Evolutionary conservation across 1,284 basidiomycete species (phyloP), one percentile per base, ranked within the genome.

Genomic region (Vanrija humicola): DNA sequence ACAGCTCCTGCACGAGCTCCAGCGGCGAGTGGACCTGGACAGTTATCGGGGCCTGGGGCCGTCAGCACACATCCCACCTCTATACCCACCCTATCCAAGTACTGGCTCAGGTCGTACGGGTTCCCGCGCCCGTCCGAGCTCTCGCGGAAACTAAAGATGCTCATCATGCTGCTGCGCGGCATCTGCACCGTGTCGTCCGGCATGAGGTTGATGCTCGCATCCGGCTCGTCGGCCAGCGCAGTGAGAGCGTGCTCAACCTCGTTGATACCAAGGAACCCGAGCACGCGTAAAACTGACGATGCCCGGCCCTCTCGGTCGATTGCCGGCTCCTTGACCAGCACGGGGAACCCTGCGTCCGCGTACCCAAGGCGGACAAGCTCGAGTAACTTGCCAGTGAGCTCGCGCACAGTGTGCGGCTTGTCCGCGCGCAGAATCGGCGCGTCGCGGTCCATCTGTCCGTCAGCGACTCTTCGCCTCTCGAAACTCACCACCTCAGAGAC

Each of bases 181-280:
- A 51, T 39, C 14, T 8, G 14, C 42, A 58, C 38, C 39, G 55
- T 39, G 34, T 75, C 73, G 23, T 72, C 69, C 23, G 64, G 73
- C 56, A 84, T 81, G 78, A 93, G 90, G 57, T 80, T 82, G 54
- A 91, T 79, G 38, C 78, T 75, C 44, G 82, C 82, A 45, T 88
- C 82, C 2, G 84, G 83, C 46, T 87, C 82, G 64, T 90, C 88
- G 6, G 87, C 84, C 10, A 90, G 83, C 53, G 83, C 90, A 90
- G 65, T 28, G 10, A 53, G 49, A 68, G 90, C 92, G 73, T 97
- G 91, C 67, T 96, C 92, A 26, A 98, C 82, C 74, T 98, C 95
- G 69, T 86, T 91, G 34, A 87, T 84, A 0, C 92, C 91, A 59
- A 98, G 88, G 73, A 94, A 95, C 3, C 93, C 95, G n/a, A 91